Evolutionary conservation across 164 flowering plant species (phyloP), one percentile per base, ranked within the genome.

Genomic region (Macadamia integrifolia): DNA sequence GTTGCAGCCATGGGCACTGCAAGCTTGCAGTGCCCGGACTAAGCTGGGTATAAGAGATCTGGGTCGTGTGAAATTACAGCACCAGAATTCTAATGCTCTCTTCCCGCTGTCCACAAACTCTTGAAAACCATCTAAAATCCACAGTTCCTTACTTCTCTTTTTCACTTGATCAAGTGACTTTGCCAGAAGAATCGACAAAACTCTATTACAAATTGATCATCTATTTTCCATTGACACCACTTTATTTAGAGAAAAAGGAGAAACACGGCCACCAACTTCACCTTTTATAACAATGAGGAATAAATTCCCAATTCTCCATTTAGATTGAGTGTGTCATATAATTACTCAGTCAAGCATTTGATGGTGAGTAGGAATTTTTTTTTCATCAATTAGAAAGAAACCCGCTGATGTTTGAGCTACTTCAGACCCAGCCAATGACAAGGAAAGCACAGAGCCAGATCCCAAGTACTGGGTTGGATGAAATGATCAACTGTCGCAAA

Each of bases 1-100:
- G 98, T 84, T 81, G 96, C 91, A 67, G 91, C 99, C 99, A 95
- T 95, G 87, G 93, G 93, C 95, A 86, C 94, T 81, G 89, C 87
- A 42, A 66, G 18, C 8, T 68, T 73, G 89, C 90, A 90, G 90
- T 84, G 91, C 91, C 90, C 90, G 59, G 75, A 50, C 74, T 73
- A 59, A 42, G 72, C 9, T 13, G 64, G 69, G 13, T 23, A 29
- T 13, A 55, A 44, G 12, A 44, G 64, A 63, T 58, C 69, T 61
- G 77, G 77, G 65, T 61, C 46, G 79, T 60, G 67, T 9, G 46
- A 48, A 71, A 32, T 44, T 31, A 46, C 0, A 2, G 40, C 3
- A 35, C 3, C 40, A 35, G 17, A 69, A 64, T 49, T 69, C 72
- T 65, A 32, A 55, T 14, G 28, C 52, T 61, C 67, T 60, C 49